A percentile compares a stretch with the other conserved stretches of the same genome.
These are phyloP conservation scores for Petasospora fabianii DNA, from an alignment of 1,139 yeast genomes.

Conservation along the genomic window DNA sequence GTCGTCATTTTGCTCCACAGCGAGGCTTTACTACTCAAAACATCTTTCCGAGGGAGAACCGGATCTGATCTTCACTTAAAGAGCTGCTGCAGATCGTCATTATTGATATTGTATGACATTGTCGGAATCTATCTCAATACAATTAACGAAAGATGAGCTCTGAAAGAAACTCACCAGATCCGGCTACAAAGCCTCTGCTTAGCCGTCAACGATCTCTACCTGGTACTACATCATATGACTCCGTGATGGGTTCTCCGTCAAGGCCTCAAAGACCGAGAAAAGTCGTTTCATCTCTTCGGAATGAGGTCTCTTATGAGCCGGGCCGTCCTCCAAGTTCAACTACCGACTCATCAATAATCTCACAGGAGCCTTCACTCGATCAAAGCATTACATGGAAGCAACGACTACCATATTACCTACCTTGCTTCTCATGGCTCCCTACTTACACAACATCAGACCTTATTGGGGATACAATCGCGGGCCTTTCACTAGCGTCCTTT, in stretches of 20 bases:
- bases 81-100: too few species aligned
- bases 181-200: slow-evolving; percentile 4
- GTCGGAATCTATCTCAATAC: background rate
- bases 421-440: slow-evolving; percentile 77
- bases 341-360: slow-evolving; percentile 4
- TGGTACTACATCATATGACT: slow-evolving; percentile 8
- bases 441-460: slow-evolving; percentile 51
- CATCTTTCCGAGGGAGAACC: too few species aligned
- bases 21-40: too few species aligned
- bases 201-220: too few species aligned
- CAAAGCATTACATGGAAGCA: slow-evolving; percentile 15
- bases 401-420: slow-evolving; percentile 66
- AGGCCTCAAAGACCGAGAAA: slow-evolving; percentile 22
- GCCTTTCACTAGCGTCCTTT: slow-evolving; percentile 83
- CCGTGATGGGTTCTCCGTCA: slow-evolving; percentile 9
- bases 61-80: too few species aligned
- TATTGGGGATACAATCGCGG: slow-evolving; percentile 78
- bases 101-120: too few species aligned
- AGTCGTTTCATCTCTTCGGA: slow-evolving; percentile 14
- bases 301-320: too few species aligned
- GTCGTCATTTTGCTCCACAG: too few species aligned
- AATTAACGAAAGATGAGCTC: background rate
- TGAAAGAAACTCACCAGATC: background rate
- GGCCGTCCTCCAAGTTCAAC: slow-evolving; percentile 10
- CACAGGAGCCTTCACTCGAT: slow-evolving; percentile 28